A percentile compares a stretch with the other conserved stretches of the same genome.
Evolutionary conservation across 1,139 yeast genomes (phyloP).

Genomic region (Protomyces inouyei): DNA sequence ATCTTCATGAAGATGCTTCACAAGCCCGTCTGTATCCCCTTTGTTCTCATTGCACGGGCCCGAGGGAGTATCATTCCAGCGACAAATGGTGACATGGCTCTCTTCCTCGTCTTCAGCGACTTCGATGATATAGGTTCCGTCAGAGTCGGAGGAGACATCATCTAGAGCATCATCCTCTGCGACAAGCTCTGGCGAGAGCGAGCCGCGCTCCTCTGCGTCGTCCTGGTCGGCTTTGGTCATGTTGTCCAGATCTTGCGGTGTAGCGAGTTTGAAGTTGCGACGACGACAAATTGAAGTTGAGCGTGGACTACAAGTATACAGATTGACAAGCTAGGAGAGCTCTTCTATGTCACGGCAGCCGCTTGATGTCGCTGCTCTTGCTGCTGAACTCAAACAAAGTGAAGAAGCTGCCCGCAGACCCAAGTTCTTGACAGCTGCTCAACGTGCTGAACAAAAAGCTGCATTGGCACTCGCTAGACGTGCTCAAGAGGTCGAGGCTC

Average conservation of each 20-base stretch:
- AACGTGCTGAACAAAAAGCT: slow-evolving; percentile 42
- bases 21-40: slow-evolving; percentile 15
- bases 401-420: slow-evolving; percentile 31
- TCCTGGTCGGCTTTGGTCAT: not conserved
- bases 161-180: not conserved
- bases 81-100: slow-evolving; percentile 17
- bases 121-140: not conserved
- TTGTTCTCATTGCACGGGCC: not conserved
- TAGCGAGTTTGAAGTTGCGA: not conserved
- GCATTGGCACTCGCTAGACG: slow-evolving; percentile 38
- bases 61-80: slow-evolving; percentile 10
- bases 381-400: slow-evolving; percentile 17
- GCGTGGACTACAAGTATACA: too few relatives aligned
- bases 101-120: slow-evolving; percentile 16
- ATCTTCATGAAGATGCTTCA: slow-evolving; percentile 32
- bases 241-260: not conserved
- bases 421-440: slow-evolving; percentile 45
- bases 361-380: not conserved
- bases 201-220: not conserved
- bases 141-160: not conserved
- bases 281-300: too few relatives aligned
- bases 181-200: not conserved
- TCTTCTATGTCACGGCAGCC: not conserved
- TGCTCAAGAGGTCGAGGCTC: slow-evolving; percentile 7
- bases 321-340: too few relatives aligned